phyloP scores from a whole-genome alignment of 169 alveolate genomes.

The Eimeria brunetti region DNA sequence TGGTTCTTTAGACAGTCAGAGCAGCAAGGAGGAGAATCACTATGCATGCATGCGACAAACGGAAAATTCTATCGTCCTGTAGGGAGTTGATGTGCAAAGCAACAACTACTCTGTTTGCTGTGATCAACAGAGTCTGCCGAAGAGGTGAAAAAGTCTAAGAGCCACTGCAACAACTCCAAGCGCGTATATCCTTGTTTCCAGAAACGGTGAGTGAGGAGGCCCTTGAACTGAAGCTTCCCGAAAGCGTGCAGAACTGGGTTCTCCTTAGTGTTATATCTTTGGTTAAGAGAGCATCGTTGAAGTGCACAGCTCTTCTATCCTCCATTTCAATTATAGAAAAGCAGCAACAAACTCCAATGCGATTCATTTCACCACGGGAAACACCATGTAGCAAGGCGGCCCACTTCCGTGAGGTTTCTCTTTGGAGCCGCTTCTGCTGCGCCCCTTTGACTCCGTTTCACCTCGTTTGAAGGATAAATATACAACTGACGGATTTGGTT shows the following conservation, averaged over 20 bases:
- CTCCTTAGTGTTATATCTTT: background rate
- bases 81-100: background rate
- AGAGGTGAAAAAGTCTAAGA: background rate
- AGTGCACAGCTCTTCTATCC: background rate
- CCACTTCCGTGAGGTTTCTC: background rate
- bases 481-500: background rate
- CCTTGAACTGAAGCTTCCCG: background rate
- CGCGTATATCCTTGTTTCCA: conserved; percentile 62
- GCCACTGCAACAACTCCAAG: background rate
- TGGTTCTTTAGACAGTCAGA: background rate
- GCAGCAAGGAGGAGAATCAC: background rate
- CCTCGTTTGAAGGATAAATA: background rate
- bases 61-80: background rate
- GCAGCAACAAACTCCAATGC: background rate
- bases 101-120: too few species aligned
- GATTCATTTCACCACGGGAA: background rate
- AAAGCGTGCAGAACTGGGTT: background rate
- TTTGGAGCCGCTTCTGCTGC: background rate
- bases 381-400: background rate
- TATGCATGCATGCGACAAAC: background rate
- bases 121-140: conserved; percentile 1
- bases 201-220: conserved; percentile 56
- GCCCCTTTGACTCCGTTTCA: background rate
- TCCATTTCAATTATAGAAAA: background rate
- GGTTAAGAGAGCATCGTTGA: background rate